phyloP scores from a whole-genome alignment of 176 grass and related monocot genomes.

The Cenchrus purpureus region DNA sequence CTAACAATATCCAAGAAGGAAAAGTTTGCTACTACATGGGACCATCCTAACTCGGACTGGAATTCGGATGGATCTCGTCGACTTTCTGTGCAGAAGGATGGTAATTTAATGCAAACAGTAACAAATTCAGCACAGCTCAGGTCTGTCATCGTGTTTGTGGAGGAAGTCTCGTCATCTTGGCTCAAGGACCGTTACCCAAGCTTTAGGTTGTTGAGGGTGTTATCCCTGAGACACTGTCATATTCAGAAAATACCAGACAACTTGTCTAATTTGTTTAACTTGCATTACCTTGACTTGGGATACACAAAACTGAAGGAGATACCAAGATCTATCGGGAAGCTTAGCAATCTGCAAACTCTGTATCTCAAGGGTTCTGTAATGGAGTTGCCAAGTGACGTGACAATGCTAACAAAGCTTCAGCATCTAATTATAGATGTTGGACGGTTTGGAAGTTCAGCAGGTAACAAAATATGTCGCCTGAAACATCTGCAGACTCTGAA shows the following conservation, averaged over 20 bases:
- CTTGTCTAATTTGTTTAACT: constrained; percentile 47
- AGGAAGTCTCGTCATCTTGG: constrained; percentile 25
- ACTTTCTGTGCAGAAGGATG: constrained; percentile 31
- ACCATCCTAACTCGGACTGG: not conserved
- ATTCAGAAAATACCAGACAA: constrained; percentile 45
- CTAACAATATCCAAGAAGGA: constrained; percentile 40
- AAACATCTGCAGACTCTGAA: constrained; percentile 37
- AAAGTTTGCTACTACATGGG: constrained; percentile 35
- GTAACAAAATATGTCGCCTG: constrained; percentile 8
- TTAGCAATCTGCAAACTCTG: constrained; percentile 49
- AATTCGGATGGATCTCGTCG: constrained; percentile 9
- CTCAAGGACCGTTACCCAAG: constrained; percentile 26
- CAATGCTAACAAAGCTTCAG: constrained; percentile 42
- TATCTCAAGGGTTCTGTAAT: constrained; percentile 40
- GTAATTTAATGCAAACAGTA: not conserved
- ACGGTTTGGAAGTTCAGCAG: not conserved
- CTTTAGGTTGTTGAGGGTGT: constrained; percentile 51
- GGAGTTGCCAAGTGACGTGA: constrained; percentile 38
- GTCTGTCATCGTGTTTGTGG: constrained; percentile 33
- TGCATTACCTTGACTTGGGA: constrained; percentile 47
- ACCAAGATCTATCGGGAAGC: constrained; percentile 41
- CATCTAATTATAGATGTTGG: constrained; percentile 35
- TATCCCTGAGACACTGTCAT: constrained; percentile 31
- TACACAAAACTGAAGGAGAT: constrained; percentile 42
- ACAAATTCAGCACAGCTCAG: constrained; percentile 23